Evolutionary conservation across 345 rosid species (phyloP).

Genomic region (Orychophragmus violaceus): DNA sequence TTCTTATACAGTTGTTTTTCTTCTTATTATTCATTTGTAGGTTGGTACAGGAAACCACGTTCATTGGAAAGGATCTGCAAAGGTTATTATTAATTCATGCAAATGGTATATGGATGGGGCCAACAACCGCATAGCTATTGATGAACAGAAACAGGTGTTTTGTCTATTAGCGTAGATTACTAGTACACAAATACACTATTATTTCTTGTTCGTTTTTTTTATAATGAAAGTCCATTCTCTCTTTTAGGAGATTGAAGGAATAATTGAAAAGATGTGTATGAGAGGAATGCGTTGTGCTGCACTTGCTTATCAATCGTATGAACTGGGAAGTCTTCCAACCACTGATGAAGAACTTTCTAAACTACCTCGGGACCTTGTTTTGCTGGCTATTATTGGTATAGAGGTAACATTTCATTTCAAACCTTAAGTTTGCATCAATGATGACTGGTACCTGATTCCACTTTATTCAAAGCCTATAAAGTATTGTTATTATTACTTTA

Average conservation of each 20-base stretch:
- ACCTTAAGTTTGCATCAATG: not conserved
- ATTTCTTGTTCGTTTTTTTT: not conserved
- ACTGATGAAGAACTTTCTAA: constrained; percentile 35
- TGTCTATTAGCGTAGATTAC: not conserved
- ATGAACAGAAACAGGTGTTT: constrained; percentile 44
- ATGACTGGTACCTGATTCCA: not conserved
- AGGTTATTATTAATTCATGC: constrained; percentile 65
- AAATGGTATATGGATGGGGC: constrained; percentile 48
- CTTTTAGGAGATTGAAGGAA: constrained; percentile 42
- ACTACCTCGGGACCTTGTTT: constrained; percentile 49
- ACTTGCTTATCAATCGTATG: constrained; percentile 61
- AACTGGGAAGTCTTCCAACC: constrained; percentile 41
- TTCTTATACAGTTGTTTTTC: constrained; percentile 23
- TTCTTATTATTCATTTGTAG: constrained; percentile 29
- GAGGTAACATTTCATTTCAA: constrained; percentile 44
- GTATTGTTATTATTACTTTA: not conserved
- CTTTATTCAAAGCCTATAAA: not conserved
- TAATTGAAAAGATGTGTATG: constrained; percentile 64
- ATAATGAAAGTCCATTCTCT: not conserved
- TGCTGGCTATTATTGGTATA: constrained; percentile 84
- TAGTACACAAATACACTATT: not conserved
- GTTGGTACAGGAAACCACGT: constrained; percentile 42
- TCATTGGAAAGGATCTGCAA: constrained; percentile 98
- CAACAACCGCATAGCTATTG: constrained; percentile 39
- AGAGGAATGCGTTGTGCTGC: constrained; percentile 76